Base-by-base conservation (phyloP, 192 early-diverging fungal species). In the Bifiguratus adelaidae region DNA sequence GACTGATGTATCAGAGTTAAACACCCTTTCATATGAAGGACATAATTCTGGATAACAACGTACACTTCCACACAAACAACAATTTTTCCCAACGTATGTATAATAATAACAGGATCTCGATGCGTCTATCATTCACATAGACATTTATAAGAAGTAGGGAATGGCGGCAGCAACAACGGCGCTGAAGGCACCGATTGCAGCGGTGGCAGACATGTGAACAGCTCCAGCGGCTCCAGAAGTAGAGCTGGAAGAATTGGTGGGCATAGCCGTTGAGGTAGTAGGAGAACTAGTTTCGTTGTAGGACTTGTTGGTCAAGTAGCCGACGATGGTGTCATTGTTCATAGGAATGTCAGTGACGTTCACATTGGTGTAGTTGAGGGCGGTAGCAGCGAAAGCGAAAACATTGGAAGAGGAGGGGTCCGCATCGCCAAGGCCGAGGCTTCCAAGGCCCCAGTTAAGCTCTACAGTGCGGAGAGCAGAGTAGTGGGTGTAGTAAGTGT, bases 401-500 rank as follows among this genome's bases (percentile, higher is more conserved):
- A 74, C 59, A 35, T 76, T 74, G 37, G 67, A 64, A 7, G 53
- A 32, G 18, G 53, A 67, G 8, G 29, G 44, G 16, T 68, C 71
- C 7, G 63, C 50, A 50, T 86, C 83, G 44, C 58, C 63, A 20
- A 60, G 55, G 7, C 74, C 76, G 35, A 84, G 52, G 59, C 63
- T 68, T 8, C 64, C 69, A 13, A 86, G 55, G 30, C 60, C 68
- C 74, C 78, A 86, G 68, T 76, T 78, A 30, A 65, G 32, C 58
- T 81, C 79, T 27, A 78, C 50, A 22, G 83, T 84, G n/a, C 64
- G 59, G 7, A 82, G 45, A 8, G 66, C 34, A 8, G 76, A 80
- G 62, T 77, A 85, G 50, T 86, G 83, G 18, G 69, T 70, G 48
- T 85, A 86, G 32, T 33, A 53, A 13, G 80, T 78, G 30, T 28